phyloP scores from a whole-genome alignment of 768 basidiomycete species.

The Lactarius hengduanensis region DNA sequence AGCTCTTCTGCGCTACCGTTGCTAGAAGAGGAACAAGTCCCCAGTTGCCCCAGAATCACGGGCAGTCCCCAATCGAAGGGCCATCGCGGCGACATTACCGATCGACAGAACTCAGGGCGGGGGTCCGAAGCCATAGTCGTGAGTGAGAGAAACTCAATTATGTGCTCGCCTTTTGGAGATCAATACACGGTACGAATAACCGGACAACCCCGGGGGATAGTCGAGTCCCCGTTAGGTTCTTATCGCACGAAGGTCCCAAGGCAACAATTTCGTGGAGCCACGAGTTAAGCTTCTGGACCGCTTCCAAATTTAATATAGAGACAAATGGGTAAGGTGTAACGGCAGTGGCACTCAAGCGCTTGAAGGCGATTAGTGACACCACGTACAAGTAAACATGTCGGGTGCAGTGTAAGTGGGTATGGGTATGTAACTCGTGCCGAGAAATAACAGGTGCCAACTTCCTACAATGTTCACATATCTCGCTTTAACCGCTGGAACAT shows the following conservation, averaged over 20 bases:
- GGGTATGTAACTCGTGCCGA: constrained; percentile 10
- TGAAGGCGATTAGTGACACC: neutral
- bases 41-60: neutral
- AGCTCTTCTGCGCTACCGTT: neutral
- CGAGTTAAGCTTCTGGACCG: neutral
- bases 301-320: neutral
- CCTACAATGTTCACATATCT: constrained; percentile 5
- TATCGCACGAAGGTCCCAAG: neutral
- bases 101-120: neutral
- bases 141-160: neutral
- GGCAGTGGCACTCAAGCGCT: neutral
- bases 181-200: neutral
- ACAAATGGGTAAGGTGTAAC: constrained; percentile 3
- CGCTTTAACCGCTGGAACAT: neutral
- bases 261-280: neutral
- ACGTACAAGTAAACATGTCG: neutral
- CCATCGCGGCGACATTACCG: neutral
- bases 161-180: constrained; percentile 2
- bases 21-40: neutral
- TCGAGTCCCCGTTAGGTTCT: neutral
- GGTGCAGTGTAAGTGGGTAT: constrained; percentile 9
- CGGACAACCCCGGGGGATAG: neutral
- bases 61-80: neutral
- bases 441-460: constrained; percentile 11
- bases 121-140: neutral